Conservation (phyloP, 495 filamentous ascomycete genomes). For the Aspergillus campestris region DNA sequence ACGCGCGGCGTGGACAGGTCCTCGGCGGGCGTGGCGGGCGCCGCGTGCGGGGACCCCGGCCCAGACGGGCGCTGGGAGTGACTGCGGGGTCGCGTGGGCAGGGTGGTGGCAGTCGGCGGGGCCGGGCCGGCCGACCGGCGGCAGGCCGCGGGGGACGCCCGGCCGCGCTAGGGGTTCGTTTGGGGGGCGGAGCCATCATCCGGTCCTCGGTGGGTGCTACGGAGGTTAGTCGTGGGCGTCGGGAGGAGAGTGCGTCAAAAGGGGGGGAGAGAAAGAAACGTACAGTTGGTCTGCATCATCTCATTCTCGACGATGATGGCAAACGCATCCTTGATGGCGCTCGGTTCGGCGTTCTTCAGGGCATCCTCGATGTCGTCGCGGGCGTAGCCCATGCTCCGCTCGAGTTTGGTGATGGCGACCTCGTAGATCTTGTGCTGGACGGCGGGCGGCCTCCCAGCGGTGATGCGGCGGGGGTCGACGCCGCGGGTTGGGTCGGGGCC, state of each 20-base stretch:
- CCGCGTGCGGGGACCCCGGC: constrained; percentile 39
- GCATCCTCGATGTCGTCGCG: constrained; percentile 94
- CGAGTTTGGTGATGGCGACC: constrained; percentile 86
- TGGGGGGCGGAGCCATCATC: constrained; percentile 22
- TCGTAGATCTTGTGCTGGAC: constrained; percentile 86
- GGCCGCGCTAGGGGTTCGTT: constrained; percentile 11
- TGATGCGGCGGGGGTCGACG: constrained; percentile 70
- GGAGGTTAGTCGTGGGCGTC: constrained; percentile 8
- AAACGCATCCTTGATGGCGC: constrained; percentile 97
- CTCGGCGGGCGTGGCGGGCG: constrained; percentile 69
- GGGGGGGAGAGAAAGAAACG: constrained; percentile 11
- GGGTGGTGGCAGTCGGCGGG: no score
- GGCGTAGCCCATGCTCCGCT: constrained; percentile 95
- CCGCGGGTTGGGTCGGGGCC: constrained; percentile 87
- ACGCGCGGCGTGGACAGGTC: constrained; percentile 33
- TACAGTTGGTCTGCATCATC: constrained; percentile 90
- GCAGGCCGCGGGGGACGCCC: no score
- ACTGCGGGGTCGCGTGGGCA: constrained; percentile 14
- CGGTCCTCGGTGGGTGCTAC: constrained; percentile 37
- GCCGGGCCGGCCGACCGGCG: no score
- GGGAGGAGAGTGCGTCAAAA: neutral
- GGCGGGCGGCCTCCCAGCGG: constrained; percentile 63
- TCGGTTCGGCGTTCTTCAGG: constrained; percentile 81
- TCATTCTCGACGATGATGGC: constrained; percentile 97
- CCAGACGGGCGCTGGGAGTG: constrained; percentile 18